Conservation (phyloP, 495 filamentous ascomycete species). For the Neurospora africana region DNA sequence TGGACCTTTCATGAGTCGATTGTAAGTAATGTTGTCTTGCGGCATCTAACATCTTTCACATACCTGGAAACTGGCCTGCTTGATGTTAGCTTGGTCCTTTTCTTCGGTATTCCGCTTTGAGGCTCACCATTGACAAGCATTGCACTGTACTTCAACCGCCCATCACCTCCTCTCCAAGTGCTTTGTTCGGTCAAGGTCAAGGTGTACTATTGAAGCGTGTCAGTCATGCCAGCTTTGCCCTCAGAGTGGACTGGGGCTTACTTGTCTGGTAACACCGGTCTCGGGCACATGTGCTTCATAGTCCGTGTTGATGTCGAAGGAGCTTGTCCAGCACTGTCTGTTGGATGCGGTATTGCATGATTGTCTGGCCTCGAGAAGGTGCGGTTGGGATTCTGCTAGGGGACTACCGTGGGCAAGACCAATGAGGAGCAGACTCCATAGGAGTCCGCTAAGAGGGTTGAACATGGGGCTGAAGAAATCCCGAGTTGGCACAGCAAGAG, state of each 20-base stretch:
- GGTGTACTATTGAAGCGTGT: conserved; percentile 21
- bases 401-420: not conserved
- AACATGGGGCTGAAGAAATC: not conserved
- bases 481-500: not conserved
- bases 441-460: not conserved
- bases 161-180: conserved; percentile 35
- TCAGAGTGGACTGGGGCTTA: conserved; percentile 1
- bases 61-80: conserved; percentile 21
- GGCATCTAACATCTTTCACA: not conserved
- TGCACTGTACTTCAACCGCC: conserved; percentile 25
- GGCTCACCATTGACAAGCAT: conserved; percentile 34
- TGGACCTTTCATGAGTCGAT: conserved; percentile 29
- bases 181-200: conserved; percentile 26
- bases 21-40: not conserved
- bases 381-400: not conserved
- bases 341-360: conserved; percentile 26
- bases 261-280: conserved; percentile 17
- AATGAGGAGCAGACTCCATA: conserved; percentile 7
- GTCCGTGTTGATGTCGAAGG: conserved; percentile 27
- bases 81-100: not conserved
- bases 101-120: too few relatives aligned
- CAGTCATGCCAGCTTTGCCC: not conserved
- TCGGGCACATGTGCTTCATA: conserved; percentile 19
- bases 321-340: conserved; percentile 26
- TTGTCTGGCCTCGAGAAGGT: conserved; percentile 11